A percentile compares a stretch with the other conserved stretches of the same genome.
These are phyloP conservation scores for Mortierella sp. DNA, from an alignment of 371 early-diverging fungal genomes.

Conservation along the genomic window DNA sequence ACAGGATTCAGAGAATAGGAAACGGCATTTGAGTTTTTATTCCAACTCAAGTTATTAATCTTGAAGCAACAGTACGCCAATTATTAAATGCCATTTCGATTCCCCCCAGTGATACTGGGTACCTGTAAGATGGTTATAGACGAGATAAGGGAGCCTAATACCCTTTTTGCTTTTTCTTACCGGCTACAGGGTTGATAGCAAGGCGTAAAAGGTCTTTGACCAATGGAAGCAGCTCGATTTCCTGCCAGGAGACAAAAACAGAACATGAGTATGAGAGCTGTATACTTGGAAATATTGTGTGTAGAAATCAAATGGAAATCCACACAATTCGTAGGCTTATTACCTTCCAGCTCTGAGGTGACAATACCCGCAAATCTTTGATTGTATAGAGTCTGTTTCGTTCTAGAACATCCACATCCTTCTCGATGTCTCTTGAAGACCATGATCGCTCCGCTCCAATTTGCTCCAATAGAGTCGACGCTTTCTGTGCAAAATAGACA, in stretches of 20 bases:
- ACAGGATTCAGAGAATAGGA: neutral
- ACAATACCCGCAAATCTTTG: constrained; percentile 70
- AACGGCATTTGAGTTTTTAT: neutral
- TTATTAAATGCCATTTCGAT: neutral
- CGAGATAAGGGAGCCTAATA: neutral
- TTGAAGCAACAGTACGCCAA: neutral
- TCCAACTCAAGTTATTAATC: neutral
- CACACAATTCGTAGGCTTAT: neutral
- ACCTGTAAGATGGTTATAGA: neutral
- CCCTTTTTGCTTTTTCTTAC: constrained; percentile 28
- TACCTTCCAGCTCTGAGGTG: constrained; percentile 75
- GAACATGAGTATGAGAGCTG: neutral
- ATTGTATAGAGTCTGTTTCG: constrained; percentile 68
- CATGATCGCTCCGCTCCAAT: constrained; percentile 72
- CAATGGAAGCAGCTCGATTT: constrained; percentile 62
- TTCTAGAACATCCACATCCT: constrained; percentile 65
- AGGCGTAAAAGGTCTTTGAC: constrained; percentile 64
- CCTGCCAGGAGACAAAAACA: constrained; percentile 39
- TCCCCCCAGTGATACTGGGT: neutral
- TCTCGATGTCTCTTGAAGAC: constrained; percentile 68
- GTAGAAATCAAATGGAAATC: neutral
- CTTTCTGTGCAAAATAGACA: constrained; percentile 59
- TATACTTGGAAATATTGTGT: no score
- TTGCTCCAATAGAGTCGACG: constrained; percentile 71
- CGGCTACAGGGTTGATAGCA: constrained; percentile 52